Base-by-base conservation (phyloP, 2,329 filamentous ascomycete genomes). In the Coleophoma eucalyptorum region DNA sequence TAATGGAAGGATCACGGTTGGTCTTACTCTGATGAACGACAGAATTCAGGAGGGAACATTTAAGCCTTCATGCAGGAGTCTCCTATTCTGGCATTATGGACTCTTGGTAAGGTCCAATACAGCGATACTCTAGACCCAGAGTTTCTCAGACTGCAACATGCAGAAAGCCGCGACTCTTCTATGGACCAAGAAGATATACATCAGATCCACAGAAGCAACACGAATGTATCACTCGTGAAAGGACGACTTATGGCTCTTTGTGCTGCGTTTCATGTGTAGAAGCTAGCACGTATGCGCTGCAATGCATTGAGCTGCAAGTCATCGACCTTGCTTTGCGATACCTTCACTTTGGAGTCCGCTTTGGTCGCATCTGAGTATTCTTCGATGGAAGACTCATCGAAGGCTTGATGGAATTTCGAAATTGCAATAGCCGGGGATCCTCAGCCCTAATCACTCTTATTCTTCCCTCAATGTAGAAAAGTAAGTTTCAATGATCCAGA, bases 41-140 rank as follows among this genome's bases (percentile, higher is more conserved):
- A 53, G 37, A 55, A 46, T 50, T 50, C 46, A 43, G 51, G 59
- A 55, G 57, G 60, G 55, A 57, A 38, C 35, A 38, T 38, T 18
- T 52, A 46, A 40, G 54, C 54, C 60, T 58, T 62, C 57, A 65
- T 65, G 62, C 63, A 64, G 62, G 63, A 63, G 62, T 47, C 49
- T 60, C 62, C 57, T 52, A 16, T 63, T 63, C 54, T 59, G 57
- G 62, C 48, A 43, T 43, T 44, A 49, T 56, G 50, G 47, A 44
- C 43, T 43, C 46, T 49, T 42, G 47, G 54, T 52, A 51, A 57
- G 56, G 51, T 55, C 59, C 62, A 63, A 58, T 62, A 50, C 55
- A 54, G 48, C 50, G 50, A 46, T 43, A n/a, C 40, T 45, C 50
- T 50, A 45, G 49, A 49, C 46, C 48, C 38, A 42, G 56, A 35